Base-by-base conservation (phyloP, 2,329 filamentous ascomycete species). In the Didymella segeticola region DNA sequence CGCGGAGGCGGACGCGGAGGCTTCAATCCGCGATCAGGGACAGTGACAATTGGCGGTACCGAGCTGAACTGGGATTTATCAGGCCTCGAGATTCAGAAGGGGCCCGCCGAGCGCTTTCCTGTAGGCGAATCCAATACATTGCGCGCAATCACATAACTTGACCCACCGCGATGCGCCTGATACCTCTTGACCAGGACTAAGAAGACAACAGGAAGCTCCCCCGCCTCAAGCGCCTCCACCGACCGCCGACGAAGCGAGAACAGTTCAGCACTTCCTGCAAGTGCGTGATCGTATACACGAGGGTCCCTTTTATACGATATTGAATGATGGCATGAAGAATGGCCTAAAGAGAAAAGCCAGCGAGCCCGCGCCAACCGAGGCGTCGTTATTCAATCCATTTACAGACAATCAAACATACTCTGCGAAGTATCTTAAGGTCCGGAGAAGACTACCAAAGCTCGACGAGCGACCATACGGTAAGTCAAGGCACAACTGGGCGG, bases 401-500 rank as follows among this genome's bases (percentile, higher is more conserved):
- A 78, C 81, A 36, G 83, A 83, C 49, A 86, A 86, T 71, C 82
- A 82, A 31, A 85, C 83, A 0, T 88, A 85, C 66, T 80, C 81
- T 14, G 77, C 82, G 47, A 82, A 80, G 63, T 87, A 86, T 68
- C 75, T 80, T 49, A 84, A 82, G 59, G 83, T 83, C 62, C 79
- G 80, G 61, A 75, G 83, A 54, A 79, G 76, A 17, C 65, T 86
- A 9, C 85, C 85, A 0, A 80, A 80, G 56, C 72, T 87, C 17
- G 77, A 78, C 41, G 80, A 78, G 19, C 73, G 82, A 36, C 77
- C 82, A 17, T 86, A 85, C 64, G 77, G 83, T 85, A 67, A 71
- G 80, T 77, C 17, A 38, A 31, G 7, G 7, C 10, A 41, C 26
- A 30, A 38, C 26, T 29, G 22, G 8, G 3, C 5, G 17, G 19